Conservation (phyloP, 495 filamentous ascomycete genomes). For the Ramalina intermedia region DNA sequence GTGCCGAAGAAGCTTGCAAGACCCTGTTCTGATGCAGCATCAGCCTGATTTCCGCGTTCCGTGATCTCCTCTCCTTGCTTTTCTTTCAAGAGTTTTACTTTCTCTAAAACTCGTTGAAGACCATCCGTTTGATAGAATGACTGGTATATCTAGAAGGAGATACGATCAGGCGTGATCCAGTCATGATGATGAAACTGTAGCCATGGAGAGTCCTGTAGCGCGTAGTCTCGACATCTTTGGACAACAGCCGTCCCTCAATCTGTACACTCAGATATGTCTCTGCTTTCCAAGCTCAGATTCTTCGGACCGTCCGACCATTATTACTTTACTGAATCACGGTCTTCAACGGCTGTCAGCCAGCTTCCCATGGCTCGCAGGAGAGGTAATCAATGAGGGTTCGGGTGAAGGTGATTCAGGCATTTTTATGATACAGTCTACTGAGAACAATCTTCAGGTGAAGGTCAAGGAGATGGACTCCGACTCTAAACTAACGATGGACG, state of each 20-base stretch:
- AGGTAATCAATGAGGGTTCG: constrained; percentile 31
- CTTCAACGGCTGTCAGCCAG: constrained; percentile 22
- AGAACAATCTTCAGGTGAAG: constrained; percentile 22
- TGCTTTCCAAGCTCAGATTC: constrained; percentile 21
- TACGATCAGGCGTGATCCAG: no score
- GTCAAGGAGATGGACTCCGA: constrained; percentile 29
- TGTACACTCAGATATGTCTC: constrained; percentile 34
- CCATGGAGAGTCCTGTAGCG: background rate
- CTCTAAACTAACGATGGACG: constrained; percentile 25
- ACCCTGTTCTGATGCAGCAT: no score
- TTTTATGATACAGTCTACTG: constrained; percentile 27
- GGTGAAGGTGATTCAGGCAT: constrained; percentile 22
- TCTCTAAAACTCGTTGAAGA: no score
- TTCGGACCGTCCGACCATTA: constrained; percentile 17
- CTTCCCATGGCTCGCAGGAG: constrained; percentile 42
- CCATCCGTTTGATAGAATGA: no score
- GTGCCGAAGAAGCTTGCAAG: no score
- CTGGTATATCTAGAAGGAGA: no score
- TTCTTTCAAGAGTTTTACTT: no score
- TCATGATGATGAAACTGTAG: background rate
- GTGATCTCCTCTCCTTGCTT: no score
- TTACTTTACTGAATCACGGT: constrained; percentile 21
- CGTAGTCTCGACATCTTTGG: constrained; percentile 17
- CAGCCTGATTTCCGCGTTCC: no score
- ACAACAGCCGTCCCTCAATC: constrained; percentile 17